Conservation (phyloP, 73 alveolate species). For the Paramecium biaurelia region DNA sequence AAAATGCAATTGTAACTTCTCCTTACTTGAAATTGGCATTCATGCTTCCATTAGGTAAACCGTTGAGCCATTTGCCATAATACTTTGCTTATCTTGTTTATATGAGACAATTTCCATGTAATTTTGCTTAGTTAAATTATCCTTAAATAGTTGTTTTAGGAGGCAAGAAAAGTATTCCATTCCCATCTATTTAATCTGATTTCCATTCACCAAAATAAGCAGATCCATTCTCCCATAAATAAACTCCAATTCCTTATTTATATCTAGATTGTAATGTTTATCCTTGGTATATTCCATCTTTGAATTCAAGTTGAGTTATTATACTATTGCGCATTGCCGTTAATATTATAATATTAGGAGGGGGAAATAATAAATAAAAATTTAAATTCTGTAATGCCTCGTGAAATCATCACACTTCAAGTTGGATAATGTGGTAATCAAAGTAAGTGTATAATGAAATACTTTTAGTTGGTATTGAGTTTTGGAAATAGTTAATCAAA, state of each 20-base stretch:
- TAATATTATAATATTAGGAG: slow-evolving; percentile 11
- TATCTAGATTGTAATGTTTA: not conserved
- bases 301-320: not conserved
- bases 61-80: slow-evolving; percentile 30
- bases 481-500: slow-evolving; percentile 98
- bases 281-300: slow-evolving; percentile 32
- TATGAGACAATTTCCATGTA: not conserved
- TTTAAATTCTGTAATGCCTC: slow-evolving; percentile 87
- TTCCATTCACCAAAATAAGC: slow-evolving; percentile 51
- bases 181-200: slow-evolving; percentile 43
- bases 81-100: not conserved
- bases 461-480: slow-evolving; percentile 95
- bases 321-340: slow-evolving; percentile 48
- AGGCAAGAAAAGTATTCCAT: slow-evolving; percentile 20
- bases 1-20: slow-evolving; percentile 3
- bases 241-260: slow-evolving; percentile 35
- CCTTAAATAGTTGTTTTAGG: slow-evolving; percentile 24
- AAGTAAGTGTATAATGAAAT: slow-evolving; percentile 65
- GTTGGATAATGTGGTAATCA: slow-evolving; percentile 99
- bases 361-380: not conserved
- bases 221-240: slow-evolving; percentile 55
- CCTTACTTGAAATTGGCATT: not conserved
- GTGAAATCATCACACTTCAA: slow-evolving; percentile 99
- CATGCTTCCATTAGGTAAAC: slow-evolving; percentile 35
- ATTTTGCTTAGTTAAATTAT: not conserved